Evolutionary conservation across 2,329 filamentous ascomycete genomes (phyloP).

Genomic region (Fusarium drepaniforme): DNA sequence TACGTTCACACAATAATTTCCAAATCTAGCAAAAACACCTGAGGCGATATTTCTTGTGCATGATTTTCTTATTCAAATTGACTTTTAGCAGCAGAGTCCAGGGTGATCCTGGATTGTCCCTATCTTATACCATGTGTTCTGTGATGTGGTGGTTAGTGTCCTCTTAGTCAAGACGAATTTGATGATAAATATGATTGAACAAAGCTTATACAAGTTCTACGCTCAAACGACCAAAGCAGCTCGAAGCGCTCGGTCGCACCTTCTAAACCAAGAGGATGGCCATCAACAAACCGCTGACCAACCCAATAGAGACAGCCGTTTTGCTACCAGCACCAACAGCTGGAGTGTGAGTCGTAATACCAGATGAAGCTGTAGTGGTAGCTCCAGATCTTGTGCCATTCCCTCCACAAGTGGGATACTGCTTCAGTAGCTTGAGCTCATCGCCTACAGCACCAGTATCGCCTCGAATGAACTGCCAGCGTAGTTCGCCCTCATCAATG

Average conservation of each 20-base stretch:
- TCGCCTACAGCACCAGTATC: slow-evolving; percentile 54
- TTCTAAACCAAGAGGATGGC: background rate
- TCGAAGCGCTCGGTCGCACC: background rate
- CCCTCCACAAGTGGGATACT: background rate
- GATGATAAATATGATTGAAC: background rate
- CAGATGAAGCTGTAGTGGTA: background rate
- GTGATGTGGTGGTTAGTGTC: background rate
- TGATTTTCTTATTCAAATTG: background rate
- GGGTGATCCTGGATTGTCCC: no score
- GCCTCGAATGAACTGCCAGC: slow-evolving; percentile 61
- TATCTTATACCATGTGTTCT: background rate
- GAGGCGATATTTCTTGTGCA: background rate
- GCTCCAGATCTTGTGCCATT: background rate
- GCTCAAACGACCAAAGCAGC: background rate
- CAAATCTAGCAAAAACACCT: no score
- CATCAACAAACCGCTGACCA: background rate
- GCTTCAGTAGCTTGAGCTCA: slow-evolving; percentile 40
- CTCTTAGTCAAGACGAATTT: background rate
- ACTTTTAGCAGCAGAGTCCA: no score
- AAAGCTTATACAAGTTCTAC: background rate
- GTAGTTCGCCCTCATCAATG: slow-evolving; percentile 53
- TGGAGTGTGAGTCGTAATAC: background rate
- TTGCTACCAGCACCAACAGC: background rate
- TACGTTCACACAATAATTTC: no score
- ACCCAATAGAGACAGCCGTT: background rate